These are phyloP conservation scores for Xerocomellus intermedius DNA, from an alignment of 768 basidiomycete species.

Conservation along the genomic window DNA sequence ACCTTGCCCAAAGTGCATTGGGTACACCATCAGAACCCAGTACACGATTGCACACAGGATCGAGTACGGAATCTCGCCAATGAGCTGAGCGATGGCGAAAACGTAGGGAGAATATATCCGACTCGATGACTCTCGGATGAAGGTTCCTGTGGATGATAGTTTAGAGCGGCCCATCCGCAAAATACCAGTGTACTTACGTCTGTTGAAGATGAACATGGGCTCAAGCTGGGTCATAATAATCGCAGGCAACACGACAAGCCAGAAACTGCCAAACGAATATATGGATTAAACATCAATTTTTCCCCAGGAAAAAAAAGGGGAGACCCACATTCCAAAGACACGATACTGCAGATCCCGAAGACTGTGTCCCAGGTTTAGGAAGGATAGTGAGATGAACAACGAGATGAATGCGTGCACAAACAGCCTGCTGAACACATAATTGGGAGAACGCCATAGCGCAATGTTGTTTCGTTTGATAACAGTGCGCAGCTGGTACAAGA, in stretches of 20 bases:
- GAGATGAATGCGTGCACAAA: conserved; percentile 74
- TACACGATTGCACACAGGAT: conserved; percentile 69
- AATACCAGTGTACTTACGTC: conserved; percentile 41
- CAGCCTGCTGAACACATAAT: conserved; percentile 81
- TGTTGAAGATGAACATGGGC: conserved; percentile 77
- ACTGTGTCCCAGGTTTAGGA: conserved; percentile 69
- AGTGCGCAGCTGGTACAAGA: conserved; percentile 67
- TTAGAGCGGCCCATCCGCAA: not conserved
- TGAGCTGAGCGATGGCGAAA: conserved; percentile 78
- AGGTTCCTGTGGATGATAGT: conserved; percentile 30
- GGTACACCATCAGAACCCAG: conserved; percentile 75
- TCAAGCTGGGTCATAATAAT: conserved; percentile 71
- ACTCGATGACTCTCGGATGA: conserved; percentile 66
- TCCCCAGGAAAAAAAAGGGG: not conserved
- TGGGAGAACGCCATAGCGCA: conserved; percentile 79
- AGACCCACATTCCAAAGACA: conserved; percentile 69
- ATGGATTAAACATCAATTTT: not conserved
- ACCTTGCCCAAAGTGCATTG: conserved; percentile 67
- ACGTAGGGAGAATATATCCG: conserved; percentile 85
- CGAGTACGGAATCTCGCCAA: conserved; percentile 80
- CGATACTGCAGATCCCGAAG: conserved; percentile 73
- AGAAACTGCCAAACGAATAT: conserved; percentile 44
- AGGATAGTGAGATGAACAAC: conserved; percentile 72
- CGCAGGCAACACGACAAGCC: conserved; percentile 65
- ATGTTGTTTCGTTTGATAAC: conserved; percentile 66